phyloP scores from a whole-genome alignment of 2,329 filamentous ascomycete species.

The Aspergillus bombycis region DNA sequence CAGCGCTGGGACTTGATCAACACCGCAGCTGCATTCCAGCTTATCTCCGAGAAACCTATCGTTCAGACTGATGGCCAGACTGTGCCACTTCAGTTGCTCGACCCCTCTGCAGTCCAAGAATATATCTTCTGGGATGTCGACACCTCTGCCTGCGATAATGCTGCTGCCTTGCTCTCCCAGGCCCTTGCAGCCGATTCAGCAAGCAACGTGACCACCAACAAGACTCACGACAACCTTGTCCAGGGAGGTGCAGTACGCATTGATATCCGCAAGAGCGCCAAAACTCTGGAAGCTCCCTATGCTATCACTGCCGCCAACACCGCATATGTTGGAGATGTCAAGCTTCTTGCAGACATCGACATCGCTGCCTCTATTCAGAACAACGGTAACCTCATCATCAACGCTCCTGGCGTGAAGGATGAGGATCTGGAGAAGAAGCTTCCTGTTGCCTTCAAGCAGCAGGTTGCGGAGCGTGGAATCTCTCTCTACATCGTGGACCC shows the following conservation, averaged over 20 bases:
- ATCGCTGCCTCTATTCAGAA: constrained; percentile 70
- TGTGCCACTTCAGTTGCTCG: constrained; percentile 57
- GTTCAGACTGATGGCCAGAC: constrained; percentile 39
- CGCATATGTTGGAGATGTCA: constrained; percentile 75
- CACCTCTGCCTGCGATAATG: constrained; percentile 66
- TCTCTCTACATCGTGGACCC: constrained; percentile 77
- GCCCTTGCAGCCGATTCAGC: constrained; percentile 63
- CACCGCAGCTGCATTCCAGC: constrained; percentile 49
- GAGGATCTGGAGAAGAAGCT: constrained; percentile 89
- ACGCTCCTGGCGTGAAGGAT: constrained; percentile 77
- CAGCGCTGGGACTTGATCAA: constrained; percentile 63
- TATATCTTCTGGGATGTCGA: constrained; percentile 95
- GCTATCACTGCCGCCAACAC: constrained; percentile 78
- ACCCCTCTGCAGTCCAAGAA: constrained; percentile 66
- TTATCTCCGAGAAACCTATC: constrained; percentile 46
- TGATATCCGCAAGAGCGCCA: constrained; percentile 81
- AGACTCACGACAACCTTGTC: constrained; percentile 64
- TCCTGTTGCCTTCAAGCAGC: constrained; percentile 69
- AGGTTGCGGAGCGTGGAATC: constrained; percentile 69
- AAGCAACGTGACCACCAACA: constrained; percentile 63
- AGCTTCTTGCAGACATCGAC: constrained; percentile 77
- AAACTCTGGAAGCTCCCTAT: constrained; percentile 83
- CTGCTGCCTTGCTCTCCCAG: constrained; percentile 65
- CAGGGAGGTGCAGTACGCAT: constrained; percentile 79
- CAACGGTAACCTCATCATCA: constrained; percentile 73